Conservation (phyloP, 768 basidiomycete genomes). For the Floccularia luteovirens region DNA sequence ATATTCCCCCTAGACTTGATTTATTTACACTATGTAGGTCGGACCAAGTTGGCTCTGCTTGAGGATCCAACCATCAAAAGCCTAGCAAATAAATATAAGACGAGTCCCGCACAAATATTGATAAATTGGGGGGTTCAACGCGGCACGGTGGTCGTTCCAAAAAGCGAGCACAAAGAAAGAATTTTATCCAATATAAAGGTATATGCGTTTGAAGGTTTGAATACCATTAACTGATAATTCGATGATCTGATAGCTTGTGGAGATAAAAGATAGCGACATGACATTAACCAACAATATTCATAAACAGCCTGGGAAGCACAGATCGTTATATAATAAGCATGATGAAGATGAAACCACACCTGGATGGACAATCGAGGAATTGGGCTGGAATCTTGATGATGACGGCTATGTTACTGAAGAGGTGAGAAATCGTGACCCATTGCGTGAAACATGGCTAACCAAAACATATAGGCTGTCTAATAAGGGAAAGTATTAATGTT, state of each 20-base stretch:
- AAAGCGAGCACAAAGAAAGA: constrained; percentile 41
- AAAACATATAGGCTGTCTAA: too few species aligned
- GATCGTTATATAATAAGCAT: constrained; percentile 18
- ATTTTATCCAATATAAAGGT: constrained; percentile 41
- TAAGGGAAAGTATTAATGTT: too few species aligned
- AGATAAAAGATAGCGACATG: constrained; percentile 28
- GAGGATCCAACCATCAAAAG: constrained; percentile 20
- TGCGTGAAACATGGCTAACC: too few species aligned
- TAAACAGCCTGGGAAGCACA: constrained; percentile 29
- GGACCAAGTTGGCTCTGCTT: constrained; percentile 19
- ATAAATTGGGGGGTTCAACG: constrained; percentile 61
- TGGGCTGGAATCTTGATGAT: constrained; percentile 30
- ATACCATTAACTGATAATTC: not conserved
- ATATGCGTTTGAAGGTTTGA: constrained; percentile 1
- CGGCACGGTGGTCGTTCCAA: constrained; percentile 55
- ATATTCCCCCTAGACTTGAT: not conserved
- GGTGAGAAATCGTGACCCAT: too few species aligned
- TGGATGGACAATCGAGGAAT: constrained; percentile 36
- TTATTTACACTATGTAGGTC: constrained; percentile 6
- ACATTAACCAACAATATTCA: constrained; percentile 31
- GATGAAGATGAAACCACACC: constrained; percentile 21
- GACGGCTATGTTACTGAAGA: too few species aligned
- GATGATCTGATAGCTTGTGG: constrained; percentile 21
- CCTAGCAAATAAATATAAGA: constrained; percentile 24
- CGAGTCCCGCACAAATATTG: constrained; percentile 42